Base-by-base conservation (phyloP, 73 alveolate species). In the Uronychia binucleata region DNA sequence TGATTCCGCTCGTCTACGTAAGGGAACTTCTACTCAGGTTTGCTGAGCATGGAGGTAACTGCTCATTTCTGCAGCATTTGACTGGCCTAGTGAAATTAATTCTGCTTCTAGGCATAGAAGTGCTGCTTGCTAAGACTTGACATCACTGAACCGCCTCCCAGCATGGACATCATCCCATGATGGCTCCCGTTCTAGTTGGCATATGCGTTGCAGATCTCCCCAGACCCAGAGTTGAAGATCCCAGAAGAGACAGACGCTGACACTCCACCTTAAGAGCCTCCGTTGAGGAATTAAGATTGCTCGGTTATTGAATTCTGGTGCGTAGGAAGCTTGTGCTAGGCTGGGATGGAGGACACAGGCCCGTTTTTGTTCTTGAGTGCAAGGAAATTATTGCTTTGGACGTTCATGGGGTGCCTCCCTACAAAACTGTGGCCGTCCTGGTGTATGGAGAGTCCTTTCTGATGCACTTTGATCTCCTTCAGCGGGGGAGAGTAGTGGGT, bases 321-420 rank as follows among this genome's bases (percentile, higher is more conserved):
- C 67, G 19, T 46, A 11, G 67, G 67, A 46, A 46, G 19, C 67
- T 11, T 46, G 19, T 87, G n/a, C 77, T 78, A 28, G 32, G 59
- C 59, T 85, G 85, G 67, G 67, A 11, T 46, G 67, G 67, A 19
- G 67, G 19, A 46, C 67, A 46, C 67, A 11, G 67, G 19, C n/a
- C 67, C 67, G 19, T 46, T 46, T 5, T 11, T 5, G 19, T 19
- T 46, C 67, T 46, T 46, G n/a, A 46, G 5, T 5, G 19, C 5
- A 46, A 46, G n/a, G 19, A 11, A 46, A 46, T 46, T 46, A 19
- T 5, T 19, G 67, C 19, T 46, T 11, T 46, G 67, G 19, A 46
- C 5, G 5, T 19, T 19, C 67, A n/a, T n/a, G n/a, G 5, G 67
- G 19, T 46, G 5, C 19, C 19, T 46, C 19, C 5, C n/a, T 19